A percentile compares a stretch with the other conserved stretches of the same genome.
These are phyloP conservation scores for Chrysanthemum seticuspe DNA, from an alignment of 129 eudicot genomes.

Conservation along the genomic window DNA sequence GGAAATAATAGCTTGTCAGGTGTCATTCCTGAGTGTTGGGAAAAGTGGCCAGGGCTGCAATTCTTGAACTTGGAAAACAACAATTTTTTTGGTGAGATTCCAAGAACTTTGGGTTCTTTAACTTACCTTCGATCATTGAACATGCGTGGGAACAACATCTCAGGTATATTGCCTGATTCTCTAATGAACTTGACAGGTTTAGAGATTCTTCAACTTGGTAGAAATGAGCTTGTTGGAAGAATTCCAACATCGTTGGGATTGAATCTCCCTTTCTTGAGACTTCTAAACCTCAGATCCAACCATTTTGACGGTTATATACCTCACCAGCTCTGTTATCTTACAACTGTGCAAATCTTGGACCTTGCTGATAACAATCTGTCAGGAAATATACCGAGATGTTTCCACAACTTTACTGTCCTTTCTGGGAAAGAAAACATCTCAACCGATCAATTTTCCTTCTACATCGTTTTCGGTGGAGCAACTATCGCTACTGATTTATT, in stretches of 20 bases:
- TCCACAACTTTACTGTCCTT: not conserved
- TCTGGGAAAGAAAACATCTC: not conserved
- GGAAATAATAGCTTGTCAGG: slow-evolving; percentile 30
- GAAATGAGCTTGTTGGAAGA: slow-evolving; percentile 11
- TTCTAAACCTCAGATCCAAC: not conserved
- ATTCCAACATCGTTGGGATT: not conserved
- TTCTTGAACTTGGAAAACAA: slow-evolving; percentile 8
- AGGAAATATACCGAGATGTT: slow-evolving; percentile 17
- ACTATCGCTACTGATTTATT: not conserved
- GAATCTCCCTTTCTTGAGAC: not conserved
- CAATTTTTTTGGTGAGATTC: slow-evolving; percentile 3
- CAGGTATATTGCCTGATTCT: slow-evolving; percentile 8
- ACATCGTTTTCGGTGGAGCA: not conserved
- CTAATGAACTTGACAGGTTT: slow-evolving; percentile 10
- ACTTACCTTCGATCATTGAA: not conserved
- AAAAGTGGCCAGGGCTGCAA: not conserved
- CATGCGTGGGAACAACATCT: slow-evolving; percentile 14
- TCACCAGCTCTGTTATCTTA: not conserved
- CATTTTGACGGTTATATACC: not conserved
- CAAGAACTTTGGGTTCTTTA: slow-evolving; percentile 16
- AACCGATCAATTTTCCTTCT: not conserved
- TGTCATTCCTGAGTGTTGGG: slow-evolving; percentile 1
- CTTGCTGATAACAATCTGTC: slow-evolving; percentile 17
- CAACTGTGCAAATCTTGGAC: not conserved
- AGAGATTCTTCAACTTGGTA: slow-evolving; percentile 8